Conservation (phyloP, 2,329 filamentous ascomycete genomes). For the Sporothrix variecibatus region DNA sequence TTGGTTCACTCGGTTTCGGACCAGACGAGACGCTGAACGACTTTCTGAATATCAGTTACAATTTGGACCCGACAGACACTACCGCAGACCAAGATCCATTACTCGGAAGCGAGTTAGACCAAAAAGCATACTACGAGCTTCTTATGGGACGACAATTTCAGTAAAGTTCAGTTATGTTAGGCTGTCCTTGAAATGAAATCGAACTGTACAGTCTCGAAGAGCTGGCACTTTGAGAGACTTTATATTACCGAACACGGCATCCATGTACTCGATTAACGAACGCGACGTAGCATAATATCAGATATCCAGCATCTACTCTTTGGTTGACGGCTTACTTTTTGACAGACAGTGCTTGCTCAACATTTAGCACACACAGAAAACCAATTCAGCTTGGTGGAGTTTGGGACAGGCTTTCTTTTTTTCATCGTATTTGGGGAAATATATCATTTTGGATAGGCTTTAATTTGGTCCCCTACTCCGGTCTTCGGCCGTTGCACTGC, state of each 20-base stretch:
- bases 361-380: not conserved
- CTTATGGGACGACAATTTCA: slow-evolving; percentile 39
- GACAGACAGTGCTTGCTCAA: not conserved
- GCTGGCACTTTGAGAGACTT: not conserved
- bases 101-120: slow-evolving; percentile 40
- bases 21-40: slow-evolving; percentile 43
- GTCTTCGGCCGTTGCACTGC: not conserved
- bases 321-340: not conserved
- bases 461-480: not conserved
- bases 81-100: slow-evolving; percentile 36
- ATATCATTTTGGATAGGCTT: not conserved
- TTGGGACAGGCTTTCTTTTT: not conserved
- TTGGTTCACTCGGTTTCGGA: slow-evolving; percentile 42
- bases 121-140: slow-evolving; percentile 43
- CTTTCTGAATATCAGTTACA: slow-evolving; percentile 42
- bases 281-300: not conserved
- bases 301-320: not conserved
- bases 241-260: not conserved
- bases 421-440: not conserved
- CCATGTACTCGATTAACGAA: not conserved
- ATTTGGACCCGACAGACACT: slow-evolving; percentile 38
- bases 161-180: too few species aligned
- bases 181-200: not conserved
- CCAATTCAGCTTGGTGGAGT: not conserved
- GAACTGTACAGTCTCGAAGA: not conserved